Evolutionary conservation across 106 monocot genomes (phyloP).

Genomic region (Dendrobium catenatum): DNA sequence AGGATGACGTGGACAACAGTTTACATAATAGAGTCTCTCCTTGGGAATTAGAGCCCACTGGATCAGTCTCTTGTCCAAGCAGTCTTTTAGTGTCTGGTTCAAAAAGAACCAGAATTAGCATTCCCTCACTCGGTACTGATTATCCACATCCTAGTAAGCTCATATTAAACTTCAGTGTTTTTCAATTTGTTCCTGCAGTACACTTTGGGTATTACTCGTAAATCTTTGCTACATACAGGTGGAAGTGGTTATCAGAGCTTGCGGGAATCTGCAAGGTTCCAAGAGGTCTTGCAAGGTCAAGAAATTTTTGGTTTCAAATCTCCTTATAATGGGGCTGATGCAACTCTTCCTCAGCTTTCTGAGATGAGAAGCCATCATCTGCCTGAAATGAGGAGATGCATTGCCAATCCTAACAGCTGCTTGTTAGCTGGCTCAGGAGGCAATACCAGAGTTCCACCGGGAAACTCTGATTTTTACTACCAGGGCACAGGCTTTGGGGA

Average conservation of each 20-base stretch:
- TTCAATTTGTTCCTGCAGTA: background rate
- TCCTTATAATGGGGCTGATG: slow-evolving; percentile 30
- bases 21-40: slow-evolving; percentile 59
- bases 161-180: background rate
- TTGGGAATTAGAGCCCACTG: slow-evolving; percentile 63
- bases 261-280: slow-evolving; percentile 58
- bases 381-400: slow-evolving; percentile 32
- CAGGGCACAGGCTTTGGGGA: slow-evolving; percentile 68
- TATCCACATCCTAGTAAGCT: slow-evolving; percentile 49
- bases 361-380: slow-evolving; percentile 27
- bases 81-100: slow-evolving; percentile 26
- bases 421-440: slow-evolving; percentile 23
- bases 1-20: slow-evolving; percentile 42
- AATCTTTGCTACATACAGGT: background rate
- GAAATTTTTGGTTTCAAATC: slow-evolving; percentile 51
- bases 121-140: slow-evolving; percentile 25
- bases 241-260: slow-evolving; percentile 49
- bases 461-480: slow-evolving; percentile 33
- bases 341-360: slow-evolving; percentile 19
- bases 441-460: slow-evolving; percentile 21
- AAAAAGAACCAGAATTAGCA: slow-evolving; percentile 41
- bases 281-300: slow-evolving; percentile 95
- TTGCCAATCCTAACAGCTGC: slow-evolving; percentile 9
- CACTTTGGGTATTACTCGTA: background rate
- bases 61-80: slow-evolving; percentile 36